These are phyloP conservation scores for Omphalotus guepiniiformis DNA, from an alignment of 768 basidiomycete genomes.

Conservation along the genomic window DNA sequence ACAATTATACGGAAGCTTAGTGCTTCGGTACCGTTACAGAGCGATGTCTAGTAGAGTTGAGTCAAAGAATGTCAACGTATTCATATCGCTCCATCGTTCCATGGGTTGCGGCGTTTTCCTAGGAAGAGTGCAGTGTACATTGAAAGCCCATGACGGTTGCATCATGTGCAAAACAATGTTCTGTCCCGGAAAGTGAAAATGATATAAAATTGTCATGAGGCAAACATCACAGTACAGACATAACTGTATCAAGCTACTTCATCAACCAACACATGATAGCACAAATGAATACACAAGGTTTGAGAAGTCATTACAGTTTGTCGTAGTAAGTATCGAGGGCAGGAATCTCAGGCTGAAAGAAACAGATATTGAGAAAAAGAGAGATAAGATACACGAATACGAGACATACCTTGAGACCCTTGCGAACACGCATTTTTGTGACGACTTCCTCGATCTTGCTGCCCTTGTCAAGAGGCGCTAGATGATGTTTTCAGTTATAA, in stretches of 20 bases:
- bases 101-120: too few species aligned
- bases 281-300: conserved; percentile 1
- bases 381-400: neutral
- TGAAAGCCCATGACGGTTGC: too few species aligned
- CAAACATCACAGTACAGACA: neutral
- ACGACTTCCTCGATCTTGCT: conserved; percentile 88
- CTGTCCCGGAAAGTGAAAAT: too few species aligned
- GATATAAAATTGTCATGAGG: conserved; percentile 1
- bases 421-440: conserved; percentile 77
- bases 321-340: conserved; percentile 89
- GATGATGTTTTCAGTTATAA: conserved; percentile 10
- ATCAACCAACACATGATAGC: conserved; percentile 8
- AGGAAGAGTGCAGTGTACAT: too few species aligned
- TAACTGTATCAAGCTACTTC: conserved; percentile 4
- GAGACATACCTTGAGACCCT: conserved; percentile 81
- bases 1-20: too few species aligned
- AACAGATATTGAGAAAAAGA: conserved; percentile 8
- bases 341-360: conserved; percentile 76
- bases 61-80: too few species aligned
- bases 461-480: conserved; percentile 84
- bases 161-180: neutral
- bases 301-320: conserved; percentile 58
- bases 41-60: too few species aligned
- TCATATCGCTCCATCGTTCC: too few species aligned
- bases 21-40: too few species aligned